Evolutionary conservation across 2,329 filamentous ascomycete species (phyloP), one percentile per base, ranked within the genome.

Genomic region (Sporothrix schenckii): DNA sequence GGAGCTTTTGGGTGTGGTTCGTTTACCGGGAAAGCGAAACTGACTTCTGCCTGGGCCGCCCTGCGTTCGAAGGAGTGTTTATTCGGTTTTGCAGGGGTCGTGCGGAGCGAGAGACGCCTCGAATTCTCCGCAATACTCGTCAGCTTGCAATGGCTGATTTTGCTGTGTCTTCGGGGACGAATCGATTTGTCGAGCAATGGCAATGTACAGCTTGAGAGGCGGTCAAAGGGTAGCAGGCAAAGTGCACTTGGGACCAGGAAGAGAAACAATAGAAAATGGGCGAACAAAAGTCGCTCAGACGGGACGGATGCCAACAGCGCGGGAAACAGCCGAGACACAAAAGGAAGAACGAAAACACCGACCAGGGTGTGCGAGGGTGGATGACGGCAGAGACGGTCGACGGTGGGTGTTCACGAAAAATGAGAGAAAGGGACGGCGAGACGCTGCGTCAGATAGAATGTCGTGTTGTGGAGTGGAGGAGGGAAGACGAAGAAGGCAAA

Each of bases 1-100:
- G 56, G 41, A 65, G 61, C 24, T 50, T 47, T 34, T 47, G 60
- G 24, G n/a, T 39, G 21, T 63, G 58, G 52, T 24, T 54, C 19
- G 24, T 30, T 60, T 19, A 39, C 58, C 41, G 34, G 58, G 41
- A 4, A 63, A 63, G 58, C 21, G 11, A 63, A 47, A 47, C 44
- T 27, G 58, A 47, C 58, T 44, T 65, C 44, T 65, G 61, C 61
- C 61, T 65, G 47, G 61, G 44, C 54, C 34, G 54, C 30, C 54
- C 54, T 65, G 61, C 44, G 10, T n/a, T 50, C 24, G 16, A 13
- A 50, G 21, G 24, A 24, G 39, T 61, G 56, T 19, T 61, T 21
- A n/a, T 41, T 58, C 4, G 52, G 13, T 54, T 54, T 65, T 65
- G 61, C 61, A 65, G 44, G 39, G 58, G 58, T 63, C 41, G 58